A percentile compares a stretch with the other conserved stretches of the same genome.
These are phyloP conservation scores for Apophysomyces sp. DNA, from an alignment of 371 early-diverging fungal species.

Conservation along the genomic window DNA sequence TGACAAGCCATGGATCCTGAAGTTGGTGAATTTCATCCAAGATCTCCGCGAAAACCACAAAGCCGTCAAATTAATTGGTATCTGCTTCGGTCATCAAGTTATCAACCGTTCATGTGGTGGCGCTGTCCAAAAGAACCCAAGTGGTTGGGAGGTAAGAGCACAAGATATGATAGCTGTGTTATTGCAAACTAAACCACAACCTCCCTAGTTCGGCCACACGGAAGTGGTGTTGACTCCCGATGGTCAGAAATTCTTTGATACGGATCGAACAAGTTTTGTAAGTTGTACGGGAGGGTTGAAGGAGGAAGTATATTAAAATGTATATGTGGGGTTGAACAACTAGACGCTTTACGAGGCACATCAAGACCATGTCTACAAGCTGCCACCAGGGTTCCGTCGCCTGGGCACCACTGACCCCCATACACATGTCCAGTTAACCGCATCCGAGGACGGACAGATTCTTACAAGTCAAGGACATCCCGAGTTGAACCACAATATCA, in stretches of 20 bases:
- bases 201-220: conserved; percentile 47
- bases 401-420: conserved; percentile 19
- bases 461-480: conserved; percentile 66
- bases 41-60: conserved; percentile 14
- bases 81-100: conserved; percentile 81
- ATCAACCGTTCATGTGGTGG: conserved; percentile 68
- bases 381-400: conserved; percentile 36
- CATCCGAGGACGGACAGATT: conserved; percentile 37
- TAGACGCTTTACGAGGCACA: conserved; percentile 53
- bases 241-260: conserved; percentile 40
- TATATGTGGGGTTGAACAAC: background rate
- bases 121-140: conserved; percentile 45
- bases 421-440: conserved; percentile 34
- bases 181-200: conserved; percentile 2
- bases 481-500: conserved; percentile 38
- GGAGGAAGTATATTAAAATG: background rate
- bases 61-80: conserved; percentile 43
- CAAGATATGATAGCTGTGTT: background rate
- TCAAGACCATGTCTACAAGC: conserved; percentile 47
- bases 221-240: conserved; percentile 31
- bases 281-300: background rate
- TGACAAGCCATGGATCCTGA: conserved; percentile 58
- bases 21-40: conserved; percentile 47
- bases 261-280: conserved; percentile 21
- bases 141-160: conserved; percentile 70